Base-by-base conservation (phyloP, 768 basidiomycete species). In the Amanita rimosa region DNA sequence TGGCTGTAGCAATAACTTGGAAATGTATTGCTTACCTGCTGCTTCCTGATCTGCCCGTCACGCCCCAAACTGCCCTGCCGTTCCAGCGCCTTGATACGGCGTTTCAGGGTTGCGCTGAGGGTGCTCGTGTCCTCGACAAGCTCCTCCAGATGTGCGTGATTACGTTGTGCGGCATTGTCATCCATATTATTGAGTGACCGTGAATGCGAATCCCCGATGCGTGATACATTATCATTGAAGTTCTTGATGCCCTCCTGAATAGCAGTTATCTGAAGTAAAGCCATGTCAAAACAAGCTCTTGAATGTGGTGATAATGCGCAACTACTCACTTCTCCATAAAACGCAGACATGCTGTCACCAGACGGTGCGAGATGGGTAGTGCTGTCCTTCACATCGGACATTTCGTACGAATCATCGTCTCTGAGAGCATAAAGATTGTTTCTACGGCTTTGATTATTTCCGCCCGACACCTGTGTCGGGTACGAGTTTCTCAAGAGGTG, bases 151-250 rank as follows among this genome's bases (percentile, higher is more conserved):
- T 84, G 73, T 0, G 74, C 69, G 3, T 70, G 71, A 55, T 78
- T 81, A 46, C 76, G 75, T 58, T 82, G 75, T 6, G 76, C 70
- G 31, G 75, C 74, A 26, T 64, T 68, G 53, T 88, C 85, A 59
- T 89, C 87, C 63, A 79, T 81, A 62, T 79, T 81, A 61, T 84
- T 83, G 46, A 92, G 66, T 16, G 83, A 80, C 51, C 81, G 79
- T 33, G 80, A 80, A 57, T 92, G 88, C 21, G 83, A 67, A 45
- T 87, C 83, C 17, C 78, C 68, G 57, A 92, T 84, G 24, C 73
- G 75, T 17, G 72, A 54, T 19, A 91, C 72, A 64, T 86, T 87
- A 53, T 74, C 68, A 51, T 81, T 85, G 65, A 85, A 86, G 8
- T 72, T 70, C 19, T 73, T 68, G 33, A 90, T 67, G 46, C 66